phyloP scores from a whole-genome alignment of 1,284 basidiomycete genomes.

The Naganishia cerealis region DNA sequence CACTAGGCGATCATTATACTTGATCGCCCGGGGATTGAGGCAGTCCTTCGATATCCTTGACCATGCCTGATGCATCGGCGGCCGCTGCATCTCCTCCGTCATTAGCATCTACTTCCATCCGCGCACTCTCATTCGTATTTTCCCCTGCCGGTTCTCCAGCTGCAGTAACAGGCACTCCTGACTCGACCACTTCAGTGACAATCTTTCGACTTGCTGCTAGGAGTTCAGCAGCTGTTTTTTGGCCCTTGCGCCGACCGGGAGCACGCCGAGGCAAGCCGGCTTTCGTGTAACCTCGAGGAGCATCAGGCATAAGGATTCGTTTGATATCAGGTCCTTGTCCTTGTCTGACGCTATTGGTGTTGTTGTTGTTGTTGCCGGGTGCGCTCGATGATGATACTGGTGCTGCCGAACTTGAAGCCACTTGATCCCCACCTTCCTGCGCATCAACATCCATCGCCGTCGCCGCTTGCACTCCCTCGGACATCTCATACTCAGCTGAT shows the following conservation, averaged over 20 bases:
- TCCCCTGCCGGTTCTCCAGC: not conserved
- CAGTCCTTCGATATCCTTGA: not conserved
- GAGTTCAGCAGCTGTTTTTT: not conserved
- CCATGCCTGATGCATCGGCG: not conserved
- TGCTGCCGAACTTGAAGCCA: not conserved
- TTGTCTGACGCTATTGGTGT: not conserved
- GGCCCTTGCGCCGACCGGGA: slow-evolving; percentile 14
- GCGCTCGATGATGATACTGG: not conserved
- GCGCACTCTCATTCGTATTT: not conserved
- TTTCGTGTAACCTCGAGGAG: slow-evolving; percentile 29
- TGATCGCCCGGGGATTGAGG: not conserved
- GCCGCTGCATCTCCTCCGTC: not conserved
- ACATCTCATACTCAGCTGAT: too few species aligned
- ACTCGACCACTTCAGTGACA: not conserved
- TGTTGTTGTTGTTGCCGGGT: not conserved
- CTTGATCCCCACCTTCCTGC: not conserved
- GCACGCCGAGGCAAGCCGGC: slow-evolving; percentile 12
- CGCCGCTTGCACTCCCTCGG: too few species aligned
- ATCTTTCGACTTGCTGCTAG: not conserved
- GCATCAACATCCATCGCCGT: not conserved
- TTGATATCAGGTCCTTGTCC: not conserved
- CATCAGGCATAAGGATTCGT: slow-evolving; percentile 19
- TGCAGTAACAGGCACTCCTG: not conserved
- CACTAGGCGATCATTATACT: not conserved
- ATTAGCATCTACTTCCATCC: not conserved